Evolutionary conservation across 305 asterid genomes (phyloP).

Genomic region (Fraxinus paxiana): DNA sequence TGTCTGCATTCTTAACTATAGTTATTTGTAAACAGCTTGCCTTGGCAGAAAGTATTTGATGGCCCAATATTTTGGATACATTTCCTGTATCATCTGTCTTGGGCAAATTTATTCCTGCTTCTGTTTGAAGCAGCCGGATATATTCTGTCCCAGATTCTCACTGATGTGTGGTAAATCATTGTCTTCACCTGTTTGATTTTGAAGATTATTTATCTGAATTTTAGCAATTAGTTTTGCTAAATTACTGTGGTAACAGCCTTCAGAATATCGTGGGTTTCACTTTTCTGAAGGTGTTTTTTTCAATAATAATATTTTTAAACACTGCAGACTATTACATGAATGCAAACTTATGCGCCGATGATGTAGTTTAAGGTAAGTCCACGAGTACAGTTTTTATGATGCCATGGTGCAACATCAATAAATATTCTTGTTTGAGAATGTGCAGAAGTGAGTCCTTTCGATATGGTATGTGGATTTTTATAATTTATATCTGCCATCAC

Average conservation of each 20-base stretch:
- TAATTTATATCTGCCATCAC: background rate
- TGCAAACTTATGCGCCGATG: background rate
- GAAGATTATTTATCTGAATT: background rate
- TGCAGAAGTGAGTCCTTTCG: background rate
- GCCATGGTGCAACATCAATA: background rate
- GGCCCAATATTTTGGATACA: background rate
- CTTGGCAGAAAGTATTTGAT: background rate
- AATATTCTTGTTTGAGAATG: background rate
- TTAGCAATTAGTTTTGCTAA: background rate
- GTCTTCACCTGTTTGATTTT: background rate
- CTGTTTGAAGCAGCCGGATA: background rate
- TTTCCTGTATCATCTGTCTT: background rate
- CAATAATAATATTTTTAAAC: background rate
- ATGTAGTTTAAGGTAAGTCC: background rate
- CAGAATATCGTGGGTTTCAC: background rate
- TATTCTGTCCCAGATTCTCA: background rate
- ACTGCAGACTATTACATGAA: background rate
- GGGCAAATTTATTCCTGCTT: background rate
- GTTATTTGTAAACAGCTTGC: background rate
- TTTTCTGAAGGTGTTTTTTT: background rate
- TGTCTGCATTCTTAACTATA: background rate
- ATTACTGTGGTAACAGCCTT: background rate
- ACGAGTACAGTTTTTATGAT: background rate
- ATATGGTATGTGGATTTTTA: background rate
- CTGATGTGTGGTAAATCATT: background rate